Evolutionary conservation across 495 filamentous ascomycete species (phyloP).

Genomic region (Schizothecium vesticola): DNA sequence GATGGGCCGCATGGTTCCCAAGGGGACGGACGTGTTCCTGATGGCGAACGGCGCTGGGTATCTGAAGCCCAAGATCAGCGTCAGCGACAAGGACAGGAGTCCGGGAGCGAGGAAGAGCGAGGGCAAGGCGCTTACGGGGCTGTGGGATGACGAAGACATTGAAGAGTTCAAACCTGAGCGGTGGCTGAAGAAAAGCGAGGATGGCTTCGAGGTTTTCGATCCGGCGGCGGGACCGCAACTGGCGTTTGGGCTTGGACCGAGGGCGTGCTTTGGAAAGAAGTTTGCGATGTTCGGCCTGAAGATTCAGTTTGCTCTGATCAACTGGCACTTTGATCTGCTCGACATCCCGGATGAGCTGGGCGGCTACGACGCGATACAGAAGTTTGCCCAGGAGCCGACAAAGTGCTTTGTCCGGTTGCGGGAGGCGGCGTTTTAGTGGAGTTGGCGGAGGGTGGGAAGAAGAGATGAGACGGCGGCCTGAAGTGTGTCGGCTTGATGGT

Average conservation of each 20-base stretch:
- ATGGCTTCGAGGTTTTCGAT: constrained; percentile 23
- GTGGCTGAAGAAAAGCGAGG: constrained; percentile 21
- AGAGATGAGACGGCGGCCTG: neutral
- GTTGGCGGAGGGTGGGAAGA: neutral
- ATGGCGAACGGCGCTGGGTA: constrained; percentile 26
- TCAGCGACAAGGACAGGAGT: constrained; percentile 21
- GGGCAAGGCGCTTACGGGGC: constrained; percentile 12
- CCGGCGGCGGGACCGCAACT: constrained; percentile 29
- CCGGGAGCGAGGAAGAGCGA: constrained; percentile 28
- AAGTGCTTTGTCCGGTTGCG: constrained; percentile 24
- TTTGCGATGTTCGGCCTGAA: constrained; percentile 33
- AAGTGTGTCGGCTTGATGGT: neutral
- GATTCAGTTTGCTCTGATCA: constrained; percentile 29
- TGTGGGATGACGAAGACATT: constrained; percentile 42
- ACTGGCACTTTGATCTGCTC: constrained; percentile 38
- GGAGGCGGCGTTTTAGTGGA: neutral
- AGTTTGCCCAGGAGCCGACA: constrained; percentile 25
- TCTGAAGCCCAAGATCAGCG: constrained; percentile 17
- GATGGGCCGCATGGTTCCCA: constrained; percentile 34
- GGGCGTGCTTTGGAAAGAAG: constrained; percentile 50
- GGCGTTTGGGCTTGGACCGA: constrained; percentile 47
- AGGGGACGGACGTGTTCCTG: constrained; percentile 34
- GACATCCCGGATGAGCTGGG: constrained; percentile 14
- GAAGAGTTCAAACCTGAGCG: constrained; percentile 38
- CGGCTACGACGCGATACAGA: constrained; percentile 25